phyloP scores from a whole-genome alignment of 139 green algal genomes.

The Spirogloea muscicola region DNA sequence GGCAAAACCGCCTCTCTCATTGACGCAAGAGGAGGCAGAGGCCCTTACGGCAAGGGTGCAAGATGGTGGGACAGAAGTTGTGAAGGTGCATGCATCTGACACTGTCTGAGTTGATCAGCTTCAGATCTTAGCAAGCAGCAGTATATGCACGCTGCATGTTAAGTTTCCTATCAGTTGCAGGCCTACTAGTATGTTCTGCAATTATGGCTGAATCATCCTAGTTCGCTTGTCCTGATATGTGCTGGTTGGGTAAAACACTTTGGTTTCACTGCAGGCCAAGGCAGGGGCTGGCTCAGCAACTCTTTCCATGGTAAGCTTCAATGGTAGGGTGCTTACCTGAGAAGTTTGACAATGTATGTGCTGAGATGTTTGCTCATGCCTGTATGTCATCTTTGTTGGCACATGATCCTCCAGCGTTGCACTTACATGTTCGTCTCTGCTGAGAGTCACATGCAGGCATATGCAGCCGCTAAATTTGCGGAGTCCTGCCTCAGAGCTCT shows the following conservation, averaged over 20 bases:
- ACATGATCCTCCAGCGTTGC: background rate
- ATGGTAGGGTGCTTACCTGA: background rate
- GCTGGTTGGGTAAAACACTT: background rate
- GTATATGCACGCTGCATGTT: background rate
- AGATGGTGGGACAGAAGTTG: conserved; percentile 96
- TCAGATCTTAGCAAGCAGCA: background rate
- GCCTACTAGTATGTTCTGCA: background rate
- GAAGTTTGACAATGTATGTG: background rate
- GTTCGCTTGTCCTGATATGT: background rate
- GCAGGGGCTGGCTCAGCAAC: conserved; percentile 86
- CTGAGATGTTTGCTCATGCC: background rate
- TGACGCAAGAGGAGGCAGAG: conserved; percentile 76
- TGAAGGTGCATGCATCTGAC: conserved; percentile 56
- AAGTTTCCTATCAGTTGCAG: background rate
- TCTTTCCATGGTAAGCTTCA: conserved; percentile 81
- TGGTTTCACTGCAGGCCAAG: conserved; percentile 72
- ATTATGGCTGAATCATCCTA: background rate
- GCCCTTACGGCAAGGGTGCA: conserved; percentile 84
- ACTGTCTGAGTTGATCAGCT: background rate
- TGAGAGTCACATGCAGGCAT: conserved; percentile 56
- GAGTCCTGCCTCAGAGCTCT: conserved; percentile 87
- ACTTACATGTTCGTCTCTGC: background rate
- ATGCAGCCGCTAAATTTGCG: conserved; percentile 92
- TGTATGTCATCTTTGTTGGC: background rate
- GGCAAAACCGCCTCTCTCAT: conserved; percentile 66